Evolutionary conservation across 2,329 filamentous ascomycete species (phyloP).

Genomic region (Thelonectria discophora): DNA sequence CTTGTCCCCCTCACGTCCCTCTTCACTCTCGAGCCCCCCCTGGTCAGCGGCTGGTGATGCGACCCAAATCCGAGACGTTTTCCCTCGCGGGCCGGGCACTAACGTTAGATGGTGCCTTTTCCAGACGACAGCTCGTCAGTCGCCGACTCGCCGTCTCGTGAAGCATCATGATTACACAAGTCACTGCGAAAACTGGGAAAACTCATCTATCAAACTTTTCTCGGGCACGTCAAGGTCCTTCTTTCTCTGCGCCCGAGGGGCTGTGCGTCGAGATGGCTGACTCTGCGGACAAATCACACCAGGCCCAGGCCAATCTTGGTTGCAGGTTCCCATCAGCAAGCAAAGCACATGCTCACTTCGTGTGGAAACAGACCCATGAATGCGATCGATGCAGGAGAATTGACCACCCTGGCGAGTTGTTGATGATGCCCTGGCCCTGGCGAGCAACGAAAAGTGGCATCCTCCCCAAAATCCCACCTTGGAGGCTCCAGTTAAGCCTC

Average conservation of each 20-base stretch:
- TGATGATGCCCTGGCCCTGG: constrained; percentile 9
- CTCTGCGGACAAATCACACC: constrained; percentile 19
- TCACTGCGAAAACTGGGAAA: not conserved
- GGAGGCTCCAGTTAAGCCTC: constrained; percentile 7
- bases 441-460: not conserved
- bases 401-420: not conserved
- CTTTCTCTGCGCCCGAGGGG: not conserved
- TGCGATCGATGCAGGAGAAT: constrained; percentile 9
- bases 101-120: constrained; percentile 1
- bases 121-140: constrained; percentile 6
- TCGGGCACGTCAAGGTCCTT: constrained; percentile 1
- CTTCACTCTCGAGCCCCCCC: not conserved
- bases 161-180: not conserved
- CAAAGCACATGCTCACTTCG: not conserved
- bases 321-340: constrained; percentile 19
- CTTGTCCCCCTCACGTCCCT: not conserved
- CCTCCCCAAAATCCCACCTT: constrained; percentile 12
- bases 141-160: not conserved
- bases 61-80: constrained; percentile 10
- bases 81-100: constrained; percentile 8
- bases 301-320: constrained; percentile 11
- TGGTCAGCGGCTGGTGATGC: constrained; percentile 6
- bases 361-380: constrained; percentile 3
- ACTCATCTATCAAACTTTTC: not conserved
- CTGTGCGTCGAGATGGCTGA: constrained; percentile 1